phyloP scores from a whole-genome alignment of 208 protist genomes.

The Trichomonas vaginalis region DNA sequence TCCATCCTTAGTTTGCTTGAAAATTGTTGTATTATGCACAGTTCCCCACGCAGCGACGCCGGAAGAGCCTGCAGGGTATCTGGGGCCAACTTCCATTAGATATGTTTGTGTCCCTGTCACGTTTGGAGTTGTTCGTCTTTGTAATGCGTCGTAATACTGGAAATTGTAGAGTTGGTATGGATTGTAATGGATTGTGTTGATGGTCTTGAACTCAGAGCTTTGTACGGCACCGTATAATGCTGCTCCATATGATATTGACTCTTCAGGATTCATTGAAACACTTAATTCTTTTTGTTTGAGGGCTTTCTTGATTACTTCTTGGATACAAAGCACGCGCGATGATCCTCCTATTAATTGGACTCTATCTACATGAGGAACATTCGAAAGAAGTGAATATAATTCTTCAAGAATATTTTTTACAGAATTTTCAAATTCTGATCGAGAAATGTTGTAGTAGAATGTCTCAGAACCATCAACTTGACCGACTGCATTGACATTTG shows the following conservation, averaged over 20 bases:
- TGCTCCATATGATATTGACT: not conserved
- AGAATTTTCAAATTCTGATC: not conserved
- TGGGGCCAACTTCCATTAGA: not conserved
- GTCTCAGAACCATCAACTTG: not conserved
- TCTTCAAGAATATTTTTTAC: not conserved
- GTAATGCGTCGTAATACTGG: not conserved
- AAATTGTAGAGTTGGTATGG: not conserved
- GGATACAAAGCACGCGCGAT: constrained; percentile 23
- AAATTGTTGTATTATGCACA: not conserved
- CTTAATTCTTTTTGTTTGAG: not conserved
- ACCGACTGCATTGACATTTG: not conserved
- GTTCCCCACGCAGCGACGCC: not conserved
- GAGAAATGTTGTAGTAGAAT: not conserved
- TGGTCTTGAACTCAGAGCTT: not conserved
- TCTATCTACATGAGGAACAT: not conserved
- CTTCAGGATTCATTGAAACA: not conserved
- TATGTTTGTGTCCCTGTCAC: not conserved
- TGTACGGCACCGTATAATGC: not conserved
- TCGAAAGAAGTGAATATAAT: not conserved
- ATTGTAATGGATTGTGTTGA: not conserved
- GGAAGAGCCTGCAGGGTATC: not conserved
- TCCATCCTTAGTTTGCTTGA: not conserved
- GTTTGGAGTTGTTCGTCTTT: not conserved
- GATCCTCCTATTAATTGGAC: constrained; percentile 15
- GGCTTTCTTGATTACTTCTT: not conserved